Percentiles rank a stretch among this genome's conserved stretches.
These are phyloP conservation scores for Scedosporium boydii DNA, from an alignment of 2,329 filamentous ascomycete genomes.

Conservation along the genomic window DNA sequence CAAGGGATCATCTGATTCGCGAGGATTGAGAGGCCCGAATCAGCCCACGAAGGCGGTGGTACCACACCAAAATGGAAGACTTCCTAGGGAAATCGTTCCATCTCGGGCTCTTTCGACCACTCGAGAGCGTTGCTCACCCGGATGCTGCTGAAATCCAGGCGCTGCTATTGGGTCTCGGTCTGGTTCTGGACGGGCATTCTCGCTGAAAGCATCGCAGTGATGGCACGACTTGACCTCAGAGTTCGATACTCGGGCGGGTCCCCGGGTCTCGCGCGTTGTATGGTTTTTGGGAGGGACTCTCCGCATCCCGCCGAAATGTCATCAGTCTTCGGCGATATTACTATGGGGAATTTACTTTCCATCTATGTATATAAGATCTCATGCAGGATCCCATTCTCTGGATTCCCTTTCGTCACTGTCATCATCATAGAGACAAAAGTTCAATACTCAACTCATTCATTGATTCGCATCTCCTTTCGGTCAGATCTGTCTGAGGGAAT, in stretches of 20 bases:
- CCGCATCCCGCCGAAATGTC: neutral
- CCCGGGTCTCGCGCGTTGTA: neutral
- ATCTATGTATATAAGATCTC: neutral
- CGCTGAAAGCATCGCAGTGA: neutral
- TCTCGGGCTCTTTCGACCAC: neutral
- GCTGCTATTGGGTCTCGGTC: neutral
- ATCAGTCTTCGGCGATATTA: neutral
- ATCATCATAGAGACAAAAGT: neutral
- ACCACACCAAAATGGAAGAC: neutral
- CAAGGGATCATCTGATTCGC: slow-evolving; percentile 3
- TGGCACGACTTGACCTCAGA: neutral
- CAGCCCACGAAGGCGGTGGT: slow-evolving; percentile 1
- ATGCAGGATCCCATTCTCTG: neutral
- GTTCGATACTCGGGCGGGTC: neutral
- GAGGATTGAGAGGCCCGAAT: neutral
- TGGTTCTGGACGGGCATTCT: neutral
- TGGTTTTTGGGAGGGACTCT: neutral
- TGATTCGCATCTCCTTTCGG: neutral
- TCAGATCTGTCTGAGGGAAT: neutral
- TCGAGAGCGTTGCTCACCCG: neutral
- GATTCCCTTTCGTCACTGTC: neutral
- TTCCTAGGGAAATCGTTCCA: slow-evolving; percentile 1
- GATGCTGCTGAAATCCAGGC: neutral
- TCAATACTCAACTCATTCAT: neutral
- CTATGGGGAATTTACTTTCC: neutral